phyloP scores from a whole-genome alignment of 2,329 filamentous ascomycete genomes.

The Chaetothyriales sp. region DNA sequence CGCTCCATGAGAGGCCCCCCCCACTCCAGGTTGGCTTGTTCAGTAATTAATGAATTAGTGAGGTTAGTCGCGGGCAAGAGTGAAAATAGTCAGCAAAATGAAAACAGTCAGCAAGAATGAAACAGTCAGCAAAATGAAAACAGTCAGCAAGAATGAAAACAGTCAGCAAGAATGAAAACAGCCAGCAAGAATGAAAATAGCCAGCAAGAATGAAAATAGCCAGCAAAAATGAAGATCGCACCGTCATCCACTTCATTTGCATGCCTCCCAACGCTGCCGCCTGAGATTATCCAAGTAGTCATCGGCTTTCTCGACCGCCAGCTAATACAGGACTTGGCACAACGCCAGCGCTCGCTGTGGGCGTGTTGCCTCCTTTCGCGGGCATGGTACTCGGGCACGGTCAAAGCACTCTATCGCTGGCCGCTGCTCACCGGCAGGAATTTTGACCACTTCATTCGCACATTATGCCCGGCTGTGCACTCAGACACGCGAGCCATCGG shows the following conservation, averaged over 20 bases:
- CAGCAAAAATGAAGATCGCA: constrained; percentile 11
- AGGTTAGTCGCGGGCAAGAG: too few species aligned
- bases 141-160: too few species aligned
- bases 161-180: too few species aligned
- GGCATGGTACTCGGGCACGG: constrained; percentile 43
- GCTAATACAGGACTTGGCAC: background rate
- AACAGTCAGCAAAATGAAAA: too few species aligned
- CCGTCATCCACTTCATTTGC: constrained; percentile 6
- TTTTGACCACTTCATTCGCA: constrained; percentile 41
- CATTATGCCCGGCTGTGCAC: constrained; percentile 41
- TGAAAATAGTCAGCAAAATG: too few species aligned
- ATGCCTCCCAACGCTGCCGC: constrained; percentile 9
- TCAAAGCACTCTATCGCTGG: constrained; percentile 38
- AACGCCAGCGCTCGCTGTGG: constrained; percentile 34
- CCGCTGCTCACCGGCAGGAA: constrained; percentile 38
- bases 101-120: too few species aligned
- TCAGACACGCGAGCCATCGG: constrained; percentile 23
- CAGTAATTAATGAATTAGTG: too few species aligned
- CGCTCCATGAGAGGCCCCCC: too few species aligned
- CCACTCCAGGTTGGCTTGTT: too few species aligned
- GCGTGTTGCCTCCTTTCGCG: constrained; percentile 40
- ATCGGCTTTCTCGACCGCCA: constrained; percentile 2
- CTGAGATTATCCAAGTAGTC: constrained; percentile 12
- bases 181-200: too few species aligned
- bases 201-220: too few species aligned